Base-by-base conservation (phyloP, 2,329 filamentous ascomycete genomes). In the Cladosporium sp. region DNA sequence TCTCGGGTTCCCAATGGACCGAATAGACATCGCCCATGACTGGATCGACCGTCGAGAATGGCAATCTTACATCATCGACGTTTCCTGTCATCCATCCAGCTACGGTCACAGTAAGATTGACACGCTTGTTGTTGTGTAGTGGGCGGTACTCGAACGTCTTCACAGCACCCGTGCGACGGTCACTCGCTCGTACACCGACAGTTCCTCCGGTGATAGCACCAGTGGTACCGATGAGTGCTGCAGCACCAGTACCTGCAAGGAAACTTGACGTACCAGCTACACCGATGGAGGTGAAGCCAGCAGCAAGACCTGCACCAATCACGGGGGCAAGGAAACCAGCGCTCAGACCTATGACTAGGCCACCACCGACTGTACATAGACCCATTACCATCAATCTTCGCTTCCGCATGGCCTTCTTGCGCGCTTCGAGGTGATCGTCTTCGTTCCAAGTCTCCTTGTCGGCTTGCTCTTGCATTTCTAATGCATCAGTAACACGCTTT, bases 11-110 rank as follows among this genome's bases (percentile, higher is more conserved):
- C 93, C 95, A 99, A 66, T 96, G 83, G 12, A 99, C 90, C 0
- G 94, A 97, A 80, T 99, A 99, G 18, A 99, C 89, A 76, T 99
- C 95, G 14, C 95, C 95, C 95, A 99, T 99, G 69, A 98, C 87
- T 0, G 96, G 92, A 77, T 99, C 93, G 7, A 99, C 90, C 0
- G 96, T 99, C 81, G 93, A 97, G 79, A 91, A 99, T 8, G 95
- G 95, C 74, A 99, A 80, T 67, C 95, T 91, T 59, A 99, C 93
- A 77, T 99, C 95, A 80, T 99, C 95, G 63, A 96, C 89, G 76
- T 96, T 98, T 74, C 96, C 95, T 49, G 92, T 97, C 91, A 99
- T 96, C 95, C 95, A 99, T 3, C 95, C 95, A 0, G 94, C 93
- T 34, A 99, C 88, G 0, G 95, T 98, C 47, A 99, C 88, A 69